Base-by-base conservation (phyloP, 352 stramenopile genomes). In the Globisporangium sylvaticum region DNA sequence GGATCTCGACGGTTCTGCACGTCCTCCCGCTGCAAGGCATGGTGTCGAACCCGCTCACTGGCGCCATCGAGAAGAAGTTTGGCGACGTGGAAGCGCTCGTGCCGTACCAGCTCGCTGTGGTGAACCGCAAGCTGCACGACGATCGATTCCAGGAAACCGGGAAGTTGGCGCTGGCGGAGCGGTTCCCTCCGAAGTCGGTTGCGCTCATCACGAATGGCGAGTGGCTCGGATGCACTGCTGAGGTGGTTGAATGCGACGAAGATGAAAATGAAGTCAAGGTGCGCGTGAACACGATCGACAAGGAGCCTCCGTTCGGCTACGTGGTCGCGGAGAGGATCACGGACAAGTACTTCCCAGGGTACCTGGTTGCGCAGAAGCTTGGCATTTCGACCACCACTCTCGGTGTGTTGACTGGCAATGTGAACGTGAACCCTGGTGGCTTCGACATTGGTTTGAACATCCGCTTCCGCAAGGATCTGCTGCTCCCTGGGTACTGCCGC, bases 1-100 rank as follows among this genome's bases (percentile, higher is more conserved):
- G 83, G n/a, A 91, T 94, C 58, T 73, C 78, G 8, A 77, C 71
- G 0, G 74, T 91, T 7, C 46, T 94, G 8, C 87, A 94, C 67
- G 89, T 99, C 5, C 69, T 96, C n/a, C 88, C 88, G 20, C 75
- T 97, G 12, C 78, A 96, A 71, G 88, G 89, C 62, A 98, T 99
- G 94, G 87, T 97, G 53, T 94, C 91, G n/a, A 98, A 99, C 69
- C 78, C 90, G 0, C 67, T 78, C 3, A 98, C 97, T 57, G 97
- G 97, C 29, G 95, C 91, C 2, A 89, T 95, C 31, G 92, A 94
- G 59, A 99, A 99, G 77, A 82, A 98, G 29, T 99, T 98, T 79
- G 96, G 95, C 52, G 85, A 90, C 25, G 83, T 96, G 15, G 95
- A 98, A 74, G 92, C 97, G 22, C 86, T 99, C 34, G 85, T 99